A percentile compares a stretch with the other conserved stretches of the same genome.
Conservation (phyloP, 2,329 filamentous ascomycete genomes). For the Ophiostoma perfectum region DNA sequence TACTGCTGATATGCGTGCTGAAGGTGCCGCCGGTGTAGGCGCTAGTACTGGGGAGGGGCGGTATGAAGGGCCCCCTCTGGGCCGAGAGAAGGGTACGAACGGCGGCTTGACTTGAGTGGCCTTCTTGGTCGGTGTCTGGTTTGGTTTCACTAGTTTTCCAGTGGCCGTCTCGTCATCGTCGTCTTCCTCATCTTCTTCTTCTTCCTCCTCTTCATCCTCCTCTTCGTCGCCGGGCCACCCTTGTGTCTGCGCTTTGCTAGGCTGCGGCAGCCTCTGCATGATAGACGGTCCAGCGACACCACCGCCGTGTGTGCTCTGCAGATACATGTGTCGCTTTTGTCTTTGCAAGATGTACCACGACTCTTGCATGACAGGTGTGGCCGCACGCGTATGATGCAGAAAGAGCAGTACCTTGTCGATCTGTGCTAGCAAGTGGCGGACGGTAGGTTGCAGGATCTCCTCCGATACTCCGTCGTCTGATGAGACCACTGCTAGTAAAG, state of each 20-base stretch:
- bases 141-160: background rate
- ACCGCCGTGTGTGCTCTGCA: background rate
- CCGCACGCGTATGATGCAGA: slow-evolving; percentile 61
- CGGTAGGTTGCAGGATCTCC: slow-evolving; percentile 59
- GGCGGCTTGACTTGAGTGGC: background rate
- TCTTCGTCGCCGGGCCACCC: background rate
- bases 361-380: slow-evolving; percentile 28
- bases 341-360: background rate
- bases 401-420: slow-evolving; percentile 65
- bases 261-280: background rate
- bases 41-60: background rate
- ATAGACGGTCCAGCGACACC: background rate
- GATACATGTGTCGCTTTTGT: background rate
- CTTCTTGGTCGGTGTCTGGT: background rate
- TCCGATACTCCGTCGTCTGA: slow-evolving; percentile 66
- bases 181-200: slow-evolving; percentile 18
- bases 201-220: background rate
- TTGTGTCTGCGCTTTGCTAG: slow-evolving; percentile 8
- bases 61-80: background rate
- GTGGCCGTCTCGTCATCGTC: background rate
- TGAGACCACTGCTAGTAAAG: slow-evolving; percentile 42
- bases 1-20: background rate
- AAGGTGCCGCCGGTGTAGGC: background rate
- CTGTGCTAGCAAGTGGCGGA: slow-evolving; percentile 63
- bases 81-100: background rate